These are phyloP conservation scores for Prunella vulgaris DNA, from an alignment of 257 asterid species.

Conservation along the genomic window DNA sequence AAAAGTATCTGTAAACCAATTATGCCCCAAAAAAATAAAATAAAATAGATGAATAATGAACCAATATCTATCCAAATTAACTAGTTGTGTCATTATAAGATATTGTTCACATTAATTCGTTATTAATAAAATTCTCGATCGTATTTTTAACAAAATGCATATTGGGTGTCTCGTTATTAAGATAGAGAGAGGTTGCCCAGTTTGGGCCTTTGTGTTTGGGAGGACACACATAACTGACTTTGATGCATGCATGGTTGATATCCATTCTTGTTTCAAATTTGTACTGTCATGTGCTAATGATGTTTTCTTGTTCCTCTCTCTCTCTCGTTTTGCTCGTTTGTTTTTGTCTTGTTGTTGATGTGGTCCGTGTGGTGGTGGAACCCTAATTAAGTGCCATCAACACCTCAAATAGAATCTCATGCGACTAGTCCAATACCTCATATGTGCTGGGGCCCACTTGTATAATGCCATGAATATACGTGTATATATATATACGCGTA, in stretches of 20 bases:
- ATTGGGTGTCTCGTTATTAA: too few relatives aligned
- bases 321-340: constrained; percentile 25
- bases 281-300: constrained; percentile 13
- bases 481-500: too few relatives aligned
- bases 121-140: too few relatives aligned
- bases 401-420: constrained; percentile 50
- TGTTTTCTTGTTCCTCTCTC: constrained; percentile 20
- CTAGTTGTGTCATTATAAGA: too few relatives aligned
- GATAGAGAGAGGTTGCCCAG: background rate
- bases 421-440: constrained; percentile 15
- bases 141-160: too few relatives aligned
- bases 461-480: too few relatives aligned
- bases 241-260: constrained; percentile 14
- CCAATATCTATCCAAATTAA: too few relatives aligned
- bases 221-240: constrained; percentile 32
- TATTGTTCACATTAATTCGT: too few relatives aligned
- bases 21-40: too few relatives aligned
- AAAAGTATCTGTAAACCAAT: too few relatives aligned
- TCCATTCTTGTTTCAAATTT: constrained; percentile 11
- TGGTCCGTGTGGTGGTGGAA: constrained; percentile 19
- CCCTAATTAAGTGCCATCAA: constrained; percentile 19
- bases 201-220: background rate
- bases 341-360: background rate
- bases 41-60: too few relatives aligned
- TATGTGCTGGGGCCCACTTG: background rate